These are phyloP conservation scores for Phytophthora lateralis DNA, from an alignment of 352 stramenopile genomes.

Conservation along the genomic window DNA sequence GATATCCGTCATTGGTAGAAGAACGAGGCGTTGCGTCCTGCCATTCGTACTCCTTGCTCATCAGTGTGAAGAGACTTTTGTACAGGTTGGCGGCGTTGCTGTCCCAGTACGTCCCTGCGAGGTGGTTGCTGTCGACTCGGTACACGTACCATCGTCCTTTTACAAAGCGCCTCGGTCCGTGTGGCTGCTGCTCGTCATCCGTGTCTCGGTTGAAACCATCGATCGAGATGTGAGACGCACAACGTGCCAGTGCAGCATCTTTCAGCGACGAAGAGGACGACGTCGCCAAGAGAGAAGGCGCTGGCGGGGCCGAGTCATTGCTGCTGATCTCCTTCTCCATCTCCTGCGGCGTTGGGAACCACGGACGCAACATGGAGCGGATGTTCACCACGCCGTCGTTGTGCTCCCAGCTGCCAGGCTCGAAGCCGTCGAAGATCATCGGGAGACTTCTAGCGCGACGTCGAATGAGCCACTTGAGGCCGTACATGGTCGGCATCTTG, in stretches of 20 bases:
- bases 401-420: slow-evolving; percentile 62
- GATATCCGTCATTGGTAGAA: slow-evolving; percentile 11
- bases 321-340: slow-evolving; percentile 39
- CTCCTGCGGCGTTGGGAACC: slow-evolving; percentile 62
- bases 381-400: slow-evolving; percentile 83
- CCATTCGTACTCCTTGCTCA: slow-evolving; percentile 65
- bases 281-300: slow-evolving; percentile 43
- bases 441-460: slow-evolving; percentile 51
- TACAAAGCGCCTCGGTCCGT: slow-evolving; percentile 36
- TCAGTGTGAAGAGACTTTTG: slow-evolving; percentile 72
- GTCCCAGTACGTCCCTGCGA: slow-evolving; percentile 76
- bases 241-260: slow-evolving; percentile 38
- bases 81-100: slow-evolving; percentile 65
- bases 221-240: slow-evolving; percentile 78
- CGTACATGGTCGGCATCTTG: slow-evolving; percentile 64
- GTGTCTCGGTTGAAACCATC: slow-evolving; percentile 57
- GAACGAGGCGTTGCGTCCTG: slow-evolving; percentile 6
- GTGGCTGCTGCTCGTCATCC: slow-evolving; percentile 36
- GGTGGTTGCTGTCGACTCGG: slow-evolving; percentile 75
- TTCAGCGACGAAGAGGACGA: slow-evolving; percentile 45
- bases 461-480: slow-evolving; percentile 67
- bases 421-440: slow-evolving; percentile 70
- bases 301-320: slow-evolving; percentile 28
- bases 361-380: slow-evolving; percentile 68
- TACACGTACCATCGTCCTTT: slow-evolving; percentile 84